Conservation (phyloP, 2,329 filamentous ascomycete species). For the Magnaporthales sp. region DNA sequence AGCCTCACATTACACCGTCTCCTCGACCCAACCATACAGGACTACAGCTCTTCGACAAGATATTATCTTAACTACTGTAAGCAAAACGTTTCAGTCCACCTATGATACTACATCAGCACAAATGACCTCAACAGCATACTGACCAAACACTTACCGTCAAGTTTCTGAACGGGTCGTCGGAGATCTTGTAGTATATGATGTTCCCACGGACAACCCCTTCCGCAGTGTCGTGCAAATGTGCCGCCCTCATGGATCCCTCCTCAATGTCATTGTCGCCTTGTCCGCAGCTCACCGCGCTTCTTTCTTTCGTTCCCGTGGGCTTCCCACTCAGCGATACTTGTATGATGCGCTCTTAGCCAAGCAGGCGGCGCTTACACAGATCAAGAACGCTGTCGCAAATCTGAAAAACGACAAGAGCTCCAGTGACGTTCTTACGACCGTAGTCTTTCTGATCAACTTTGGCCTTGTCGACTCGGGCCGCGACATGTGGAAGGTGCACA, state of each 20-base stretch:
- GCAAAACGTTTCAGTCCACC: not conserved
- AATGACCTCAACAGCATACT: not conserved
- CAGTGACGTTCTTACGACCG: conserved; percentile 34
- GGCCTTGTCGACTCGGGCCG: conserved; percentile 41
- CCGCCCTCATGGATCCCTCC: conserved; percentile 26
- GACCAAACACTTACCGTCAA: not conserved
- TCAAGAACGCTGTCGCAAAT: conserved; percentile 29
- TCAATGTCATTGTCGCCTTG: conserved; percentile 37
- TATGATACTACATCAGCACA: not conserved
- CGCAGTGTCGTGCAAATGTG: not conserved
- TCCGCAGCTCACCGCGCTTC: conserved; percentile 40
- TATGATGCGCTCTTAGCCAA: conserved; percentile 37
- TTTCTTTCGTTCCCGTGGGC: conserved; percentile 24
- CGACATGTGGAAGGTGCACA: conserved; percentile 36
- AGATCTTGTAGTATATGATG: conserved; percentile 4
- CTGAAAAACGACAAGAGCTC: conserved; percentile 24
- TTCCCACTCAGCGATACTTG: conserved; percentile 18
- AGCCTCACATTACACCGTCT: conserved; percentile 2
- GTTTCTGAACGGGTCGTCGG: not conserved
- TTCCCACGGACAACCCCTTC: conserved; percentile 1
- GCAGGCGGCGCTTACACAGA: conserved; percentile 32
- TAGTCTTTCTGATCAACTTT: conserved; percentile 40
- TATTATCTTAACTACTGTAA: conserved; percentile 5
- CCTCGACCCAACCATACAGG: conserved; percentile 1
- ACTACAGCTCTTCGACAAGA: not conserved